A percentile compares a stretch with the other conserved stretches of the same genome.
Evolutionary conservation across 1,284 basidiomycete genomes (phyloP).

Genomic region (Gyrodon tennesseensis): DNA sequence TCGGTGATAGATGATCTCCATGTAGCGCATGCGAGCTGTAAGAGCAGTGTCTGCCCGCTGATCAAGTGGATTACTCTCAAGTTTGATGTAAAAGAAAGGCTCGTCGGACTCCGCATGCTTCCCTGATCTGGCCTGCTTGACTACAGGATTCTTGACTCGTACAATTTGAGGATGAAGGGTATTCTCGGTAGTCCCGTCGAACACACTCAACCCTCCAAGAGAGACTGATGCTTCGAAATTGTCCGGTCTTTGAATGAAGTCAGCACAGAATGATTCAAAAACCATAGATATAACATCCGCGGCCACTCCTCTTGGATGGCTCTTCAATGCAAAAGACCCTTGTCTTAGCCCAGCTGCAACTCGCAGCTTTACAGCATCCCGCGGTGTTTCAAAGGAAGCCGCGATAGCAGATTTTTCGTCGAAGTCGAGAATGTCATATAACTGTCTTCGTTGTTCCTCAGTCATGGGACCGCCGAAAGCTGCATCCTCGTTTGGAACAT

Average conservation of each 20-base stretch:
- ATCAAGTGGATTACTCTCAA: slow-evolving; percentile 94
- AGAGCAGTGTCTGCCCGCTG: slow-evolving; percentile 91
- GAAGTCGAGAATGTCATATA: slow-evolving; percentile 95
- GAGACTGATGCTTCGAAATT: slow-evolving; percentile 80
- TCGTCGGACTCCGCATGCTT: slow-evolving; percentile 50
- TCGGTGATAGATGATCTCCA: slow-evolving; percentile 97
- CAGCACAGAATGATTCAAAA: slow-evolving; percentile 87
- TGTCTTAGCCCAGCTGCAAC: slow-evolving; percentile 79
- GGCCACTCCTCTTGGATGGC: slow-evolving; percentile 62
- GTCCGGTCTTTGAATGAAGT: slow-evolving; percentile 82
- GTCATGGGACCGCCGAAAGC: slow-evolving; percentile 73
- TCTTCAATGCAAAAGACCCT: slow-evolving; percentile 82
- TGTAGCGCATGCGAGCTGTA: slow-evolving; percentile 89
- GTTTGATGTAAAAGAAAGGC: slow-evolving; percentile 92
- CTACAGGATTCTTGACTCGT: slow-evolving; percentile 69
- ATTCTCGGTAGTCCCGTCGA: slow-evolving; percentile 84
- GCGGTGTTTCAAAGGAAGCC: slow-evolving; percentile 68
- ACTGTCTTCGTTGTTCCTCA: slow-evolving; percentile 89
- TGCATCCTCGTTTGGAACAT: slow-evolving; percentile 50
- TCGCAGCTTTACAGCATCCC: slow-evolving; percentile 80
- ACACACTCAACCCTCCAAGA: slow-evolving; percentile 86
- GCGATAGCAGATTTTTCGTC: slow-evolving; percentile 80
- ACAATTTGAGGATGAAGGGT: slow-evolving; percentile 94
- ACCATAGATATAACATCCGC: slow-evolving; percentile 85
- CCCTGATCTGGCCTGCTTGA: slow-evolving; percentile 24